Evolutionary conservation across 2,329 filamentous ascomycete species (phyloP).

Genomic region (Exophiala aquamarina): DNA sequence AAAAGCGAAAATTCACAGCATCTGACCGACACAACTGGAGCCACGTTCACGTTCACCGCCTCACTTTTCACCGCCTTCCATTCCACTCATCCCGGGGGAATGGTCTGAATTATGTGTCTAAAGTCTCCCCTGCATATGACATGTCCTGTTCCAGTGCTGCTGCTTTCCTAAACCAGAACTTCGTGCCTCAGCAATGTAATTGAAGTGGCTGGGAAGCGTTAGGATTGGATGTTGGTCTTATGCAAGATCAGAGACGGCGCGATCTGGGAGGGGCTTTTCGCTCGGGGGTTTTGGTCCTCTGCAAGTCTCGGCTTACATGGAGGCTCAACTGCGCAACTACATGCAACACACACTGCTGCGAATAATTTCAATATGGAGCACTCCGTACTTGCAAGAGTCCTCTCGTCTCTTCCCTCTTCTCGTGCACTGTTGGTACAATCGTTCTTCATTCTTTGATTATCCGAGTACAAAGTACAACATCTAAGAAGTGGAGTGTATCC

Average conservation of each 20-base stretch:
- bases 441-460: conserved; percentile 1
- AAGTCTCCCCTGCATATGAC: conserved; percentile 16
- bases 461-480: conserved; percentile 8
- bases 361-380: neutral
- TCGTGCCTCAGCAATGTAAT: conserved; percentile 15
- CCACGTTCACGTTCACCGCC: conserved; percentile 25
- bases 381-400: no score
- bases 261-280: conserved; percentile 9
- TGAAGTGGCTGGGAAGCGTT: conserved; percentile 23
- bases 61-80: conserved; percentile 9
- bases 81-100: conserved; percentile 20
- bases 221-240: conserved; percentile 18
- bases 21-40: conserved; percentile 18
- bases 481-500: conserved; percentile 18
- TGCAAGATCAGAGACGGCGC: conserved; percentile 25
- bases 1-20: conserved; percentile 15
- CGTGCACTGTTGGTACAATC: conserved; percentile 1
- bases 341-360: neutral
- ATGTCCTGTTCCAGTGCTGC: conserved; percentile 9
- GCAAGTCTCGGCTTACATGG: no score
- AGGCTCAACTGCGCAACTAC: neutral
- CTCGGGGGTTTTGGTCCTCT: neutral
- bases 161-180: conserved; percentile 21
- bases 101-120: conserved; percentile 15
- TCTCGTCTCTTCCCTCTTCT: neutral